Conservation (phyloP, 2,329 filamentous ascomycete genomes). For the Purpureocillium lavendulum region DNA sequence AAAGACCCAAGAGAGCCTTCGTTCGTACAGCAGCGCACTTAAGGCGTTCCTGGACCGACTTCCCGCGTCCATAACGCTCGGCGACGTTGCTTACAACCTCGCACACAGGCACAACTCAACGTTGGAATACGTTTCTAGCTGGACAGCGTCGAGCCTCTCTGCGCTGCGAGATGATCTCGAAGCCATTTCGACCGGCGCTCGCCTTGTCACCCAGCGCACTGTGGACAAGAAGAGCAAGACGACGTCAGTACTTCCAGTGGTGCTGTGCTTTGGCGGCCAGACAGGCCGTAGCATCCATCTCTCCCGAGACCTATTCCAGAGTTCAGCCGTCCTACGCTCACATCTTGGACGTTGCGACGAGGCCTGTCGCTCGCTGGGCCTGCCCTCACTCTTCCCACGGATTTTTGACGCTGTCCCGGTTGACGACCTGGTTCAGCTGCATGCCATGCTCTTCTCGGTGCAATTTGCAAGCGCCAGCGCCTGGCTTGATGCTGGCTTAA, state of each 20-base stretch:
- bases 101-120: too few species aligned
- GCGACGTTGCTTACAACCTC: too few species aligned
- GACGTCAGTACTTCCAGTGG: not conserved
- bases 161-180: not conserved
- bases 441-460: slow-evolving; percentile 17
- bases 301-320: not conserved
- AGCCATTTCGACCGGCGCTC: not conserved
- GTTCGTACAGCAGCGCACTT: not conserved
- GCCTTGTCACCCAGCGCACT: too few species aligned
- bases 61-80: too few species aligned
- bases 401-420: slow-evolving; percentile 17
- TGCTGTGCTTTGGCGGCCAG: slow-evolving; percentile 3
- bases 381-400: slow-evolving; percentile 19
- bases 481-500: slow-evolving; percentile 9
- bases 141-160: too few species aligned
- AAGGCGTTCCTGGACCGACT: too few species aligned
- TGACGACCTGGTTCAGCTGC: slow-evolving; percentile 20
- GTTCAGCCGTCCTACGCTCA: slow-evolving; percentile 6
- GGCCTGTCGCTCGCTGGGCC: slow-evolving; percentile 15
- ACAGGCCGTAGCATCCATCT: not conserved
- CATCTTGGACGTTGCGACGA: slow-evolving; percentile 26
- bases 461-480: slow-evolving; percentile 8
- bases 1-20: slow-evolving; percentile 1
- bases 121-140: too few species aligned
- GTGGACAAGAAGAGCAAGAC: too few species aligned